These are phyloP conservation scores for Alternaria arborescens DNA, from an alignment of 2,329 filamentous ascomycete species.

Conservation along the genomic window DNA sequence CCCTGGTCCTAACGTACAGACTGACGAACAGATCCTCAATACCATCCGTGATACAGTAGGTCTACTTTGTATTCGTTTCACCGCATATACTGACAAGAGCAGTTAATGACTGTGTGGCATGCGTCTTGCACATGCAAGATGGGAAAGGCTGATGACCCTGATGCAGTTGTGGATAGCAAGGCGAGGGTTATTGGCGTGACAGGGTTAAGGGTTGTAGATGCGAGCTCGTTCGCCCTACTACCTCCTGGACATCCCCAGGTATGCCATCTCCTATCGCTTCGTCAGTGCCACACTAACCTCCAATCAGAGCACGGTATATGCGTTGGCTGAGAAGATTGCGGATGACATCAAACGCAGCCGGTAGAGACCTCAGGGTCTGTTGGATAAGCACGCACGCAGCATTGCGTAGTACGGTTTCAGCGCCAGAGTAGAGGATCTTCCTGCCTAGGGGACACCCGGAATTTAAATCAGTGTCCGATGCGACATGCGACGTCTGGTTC, in stretches of 20 bases:
- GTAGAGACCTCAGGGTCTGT: neutral
- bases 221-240: constrained; percentile 41
- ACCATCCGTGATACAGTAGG: constrained; percentile 23
- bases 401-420: neutral
- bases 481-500: neutral
- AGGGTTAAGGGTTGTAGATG: constrained; percentile 48
- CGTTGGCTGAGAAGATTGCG: constrained; percentile 46
- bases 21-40: constrained; percentile 38
- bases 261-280: neutral
- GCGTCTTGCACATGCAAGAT: constrained; percentile 40
- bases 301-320: constrained; percentile 22
- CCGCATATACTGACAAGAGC: neutral
- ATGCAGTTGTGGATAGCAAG: constrained; percentile 47
- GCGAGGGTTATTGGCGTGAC: constrained; percentile 46
- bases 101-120: constrained; percentile 34
- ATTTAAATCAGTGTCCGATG: neutral
- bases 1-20: constrained; percentile 33
- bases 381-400: too few species aligned
- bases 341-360: constrained; percentile 25
- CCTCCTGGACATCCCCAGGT: constrained; percentile 47
- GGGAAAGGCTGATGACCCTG: constrained; percentile 39
- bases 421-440: neutral
- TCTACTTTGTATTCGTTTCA: neutral
- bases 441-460: neutral
- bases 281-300: neutral